A percentile compares a stretch with the other conserved stretches of the same genome.
Evolutionary conservation across 2,329 filamentous ascomycete species (phyloP).

Genomic region (Trichoderma hamatum): DNA sequence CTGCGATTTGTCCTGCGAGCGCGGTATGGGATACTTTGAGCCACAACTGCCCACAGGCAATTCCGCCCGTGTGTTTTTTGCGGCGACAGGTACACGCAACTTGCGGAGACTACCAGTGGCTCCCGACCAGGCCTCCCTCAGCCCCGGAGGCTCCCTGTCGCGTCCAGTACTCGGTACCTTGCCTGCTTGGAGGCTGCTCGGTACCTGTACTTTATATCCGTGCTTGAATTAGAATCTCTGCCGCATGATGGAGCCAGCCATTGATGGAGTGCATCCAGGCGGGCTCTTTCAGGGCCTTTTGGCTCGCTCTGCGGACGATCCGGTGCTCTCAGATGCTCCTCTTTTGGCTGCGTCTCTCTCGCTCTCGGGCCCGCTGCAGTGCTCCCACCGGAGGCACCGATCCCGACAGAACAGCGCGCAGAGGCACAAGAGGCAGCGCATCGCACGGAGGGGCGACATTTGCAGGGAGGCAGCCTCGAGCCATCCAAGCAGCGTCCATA

Average conservation of each 20-base stretch:
- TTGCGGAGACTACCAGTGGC: background rate
- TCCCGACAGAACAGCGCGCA: background rate
- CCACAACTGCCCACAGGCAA: background rate
- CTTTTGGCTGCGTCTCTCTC: background rate
- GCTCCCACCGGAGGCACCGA: slow-evolving; percentile 18
- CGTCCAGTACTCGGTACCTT: slow-evolving; percentile 8
- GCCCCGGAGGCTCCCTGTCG: slow-evolving; percentile 2
- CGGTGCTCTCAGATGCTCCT: background rate
- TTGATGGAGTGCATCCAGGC: slow-evolving; percentile 4
- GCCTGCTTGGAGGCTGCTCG: background rate
- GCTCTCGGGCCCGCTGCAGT: slow-evolving; percentile 21
- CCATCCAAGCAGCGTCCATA: background rate
- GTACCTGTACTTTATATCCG: background rate
- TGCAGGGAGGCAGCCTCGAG: background rate
- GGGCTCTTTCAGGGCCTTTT: background rate
- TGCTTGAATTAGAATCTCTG: background rate
- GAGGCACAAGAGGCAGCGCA: background rate
- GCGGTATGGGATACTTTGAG: background rate
- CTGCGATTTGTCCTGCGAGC: slow-evolving; percentile 1
- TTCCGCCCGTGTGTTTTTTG: background rate
- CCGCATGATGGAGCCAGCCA: background rate
- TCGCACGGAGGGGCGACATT: background rate
- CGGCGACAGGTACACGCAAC: background rate
- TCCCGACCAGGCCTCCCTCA: background rate
- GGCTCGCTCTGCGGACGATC: slow-evolving; percentile 14